These are phyloP conservation scores for Xylogone sp. DNA, from an alignment of 2,329 filamentous ascomycete species.

Conservation along the genomic window DNA sequence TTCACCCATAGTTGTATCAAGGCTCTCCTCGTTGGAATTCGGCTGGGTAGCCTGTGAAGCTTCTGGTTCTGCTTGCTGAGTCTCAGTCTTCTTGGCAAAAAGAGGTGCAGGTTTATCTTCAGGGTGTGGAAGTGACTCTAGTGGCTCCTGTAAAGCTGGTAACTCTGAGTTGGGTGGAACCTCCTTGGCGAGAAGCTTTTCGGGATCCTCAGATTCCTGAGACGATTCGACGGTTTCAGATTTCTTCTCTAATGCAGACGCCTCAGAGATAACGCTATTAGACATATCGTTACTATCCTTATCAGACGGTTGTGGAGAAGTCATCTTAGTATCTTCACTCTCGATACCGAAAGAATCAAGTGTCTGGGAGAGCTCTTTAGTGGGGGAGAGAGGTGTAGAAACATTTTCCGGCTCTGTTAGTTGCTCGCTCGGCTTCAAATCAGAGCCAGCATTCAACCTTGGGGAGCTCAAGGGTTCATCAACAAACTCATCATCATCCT, in stretches of 20 bases:
- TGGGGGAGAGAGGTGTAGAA: slow-evolving; percentile 55
- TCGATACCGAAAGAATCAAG: slow-evolving; percentile 21
- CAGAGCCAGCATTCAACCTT: slow-evolving; percentile 51
- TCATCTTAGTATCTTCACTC: slow-evolving; percentile 23
- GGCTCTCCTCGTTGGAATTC: slow-evolving; percentile 14
- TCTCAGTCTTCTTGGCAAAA: slow-evolving; percentile 43
- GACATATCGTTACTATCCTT: slow-evolving; percentile 8
- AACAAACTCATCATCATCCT: slow-evolving; percentile 71
- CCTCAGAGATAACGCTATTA: slow-evolving; percentile 10
- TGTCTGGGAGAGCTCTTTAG: slow-evolving; percentile 32
- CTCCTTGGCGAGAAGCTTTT: slow-evolving; percentile 7
- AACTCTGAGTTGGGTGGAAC: slow-evolving; percentile 5
- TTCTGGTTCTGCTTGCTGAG: slow-evolving; percentile 3
- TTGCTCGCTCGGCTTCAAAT: slow-evolving; percentile 51
- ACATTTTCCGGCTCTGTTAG: slow-evolving; percentile 52
- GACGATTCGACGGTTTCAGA: slow-evolving; percentile 9
- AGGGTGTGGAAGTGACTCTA: slow-evolving; percentile 48
- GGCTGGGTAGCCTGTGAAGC: slow-evolving; percentile 1
- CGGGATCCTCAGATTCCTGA: slow-evolving; percentile 9
- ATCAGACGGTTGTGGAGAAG: slow-evolving; percentile 16
- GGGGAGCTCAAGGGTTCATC: slow-evolving; percentile 73
- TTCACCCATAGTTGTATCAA: slow-evolving; percentile 29
- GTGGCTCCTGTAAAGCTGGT: slow-evolving; percentile 6
- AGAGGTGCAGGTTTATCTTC: slow-evolving; percentile 68
- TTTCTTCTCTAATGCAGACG: slow-evolving; percentile 15